Conservation (phyloP, 2,329 filamentous ascomycete genomes). For the Thelonectria discophora region DNA sequence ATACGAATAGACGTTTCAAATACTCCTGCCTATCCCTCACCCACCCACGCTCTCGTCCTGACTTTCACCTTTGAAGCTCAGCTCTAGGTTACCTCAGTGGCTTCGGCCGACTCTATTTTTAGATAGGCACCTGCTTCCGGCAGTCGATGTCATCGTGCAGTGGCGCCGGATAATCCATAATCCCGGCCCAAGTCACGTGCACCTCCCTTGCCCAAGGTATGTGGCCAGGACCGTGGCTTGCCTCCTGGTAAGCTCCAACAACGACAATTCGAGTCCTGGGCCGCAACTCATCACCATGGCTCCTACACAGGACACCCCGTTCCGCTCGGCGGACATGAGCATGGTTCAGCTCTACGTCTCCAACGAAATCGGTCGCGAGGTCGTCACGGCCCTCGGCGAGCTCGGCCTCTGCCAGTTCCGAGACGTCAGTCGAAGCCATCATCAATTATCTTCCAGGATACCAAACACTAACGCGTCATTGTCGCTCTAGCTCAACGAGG, state of each 20-base stretch:
- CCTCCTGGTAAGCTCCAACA: constrained; percentile 45
- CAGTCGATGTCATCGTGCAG: background rate
- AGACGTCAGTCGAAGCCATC: constrained; percentile 74
- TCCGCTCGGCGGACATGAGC: constrained; percentile 99
- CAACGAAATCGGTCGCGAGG: constrained; percentile 98
- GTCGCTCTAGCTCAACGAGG: constrained; percentile 79
- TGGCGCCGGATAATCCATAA: background rate
- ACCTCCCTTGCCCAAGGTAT: constrained; percentile 24
- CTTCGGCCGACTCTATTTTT: background rate
- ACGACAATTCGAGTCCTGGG: constrained; percentile 45
- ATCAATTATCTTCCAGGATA: constrained; percentile 25
- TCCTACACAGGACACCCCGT: constrained; percentile 86
- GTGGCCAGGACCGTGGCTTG: constrained; percentile 42
- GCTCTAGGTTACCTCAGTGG: background rate
- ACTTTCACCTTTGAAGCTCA: background rate
- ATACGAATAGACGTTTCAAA: too few species aligned
- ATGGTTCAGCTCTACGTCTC: constrained; percentile 99
- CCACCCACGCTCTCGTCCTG: background rate
- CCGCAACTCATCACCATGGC: constrained; percentile 60
- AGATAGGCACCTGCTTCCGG: constrained; percentile 1
- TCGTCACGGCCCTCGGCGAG: constrained; percentile 95
- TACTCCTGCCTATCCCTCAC: too few species aligned
- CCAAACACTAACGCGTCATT: constrained; percentile 28
- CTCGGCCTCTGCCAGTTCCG: constrained; percentile 96
- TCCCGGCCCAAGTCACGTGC: background rate